Conservation (phyloP, 2,329 filamentous ascomycete species). For the Talaromyces pinophilus region DNA sequence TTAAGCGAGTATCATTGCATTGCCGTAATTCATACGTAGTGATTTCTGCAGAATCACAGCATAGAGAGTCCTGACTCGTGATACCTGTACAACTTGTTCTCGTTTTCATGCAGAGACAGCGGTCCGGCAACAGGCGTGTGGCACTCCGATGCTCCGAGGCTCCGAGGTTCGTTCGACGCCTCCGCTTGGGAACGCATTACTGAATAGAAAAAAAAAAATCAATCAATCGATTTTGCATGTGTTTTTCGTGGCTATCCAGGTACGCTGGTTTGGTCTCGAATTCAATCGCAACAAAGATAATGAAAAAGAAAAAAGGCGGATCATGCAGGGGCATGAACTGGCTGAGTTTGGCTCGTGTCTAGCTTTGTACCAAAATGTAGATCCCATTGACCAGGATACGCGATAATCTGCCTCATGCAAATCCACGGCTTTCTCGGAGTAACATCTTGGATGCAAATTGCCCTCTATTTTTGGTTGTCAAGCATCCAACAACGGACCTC, state of each 20-base stretch:
- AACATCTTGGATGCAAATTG: neutral
- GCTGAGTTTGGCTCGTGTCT: slow-evolving; percentile 1
- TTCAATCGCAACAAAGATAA: neutral
- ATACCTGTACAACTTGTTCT: neutral
- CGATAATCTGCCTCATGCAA: neutral
- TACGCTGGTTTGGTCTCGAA: neutral
- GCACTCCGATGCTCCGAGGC: neutral
- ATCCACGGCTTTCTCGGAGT: neutral
- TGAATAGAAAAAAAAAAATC: neutral
- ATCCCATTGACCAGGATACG: neutral
- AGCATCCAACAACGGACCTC: neutral
- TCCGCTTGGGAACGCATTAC: neutral
- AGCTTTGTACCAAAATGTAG: neutral
- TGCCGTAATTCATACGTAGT: no score
- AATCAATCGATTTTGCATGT: neutral
- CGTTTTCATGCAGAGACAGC: neutral
- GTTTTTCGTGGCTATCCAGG: neutral
- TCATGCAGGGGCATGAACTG: neutral
- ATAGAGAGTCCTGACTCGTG: neutral
- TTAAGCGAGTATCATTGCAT: neutral
- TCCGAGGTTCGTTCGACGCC: neutral
- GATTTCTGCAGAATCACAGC: no score
- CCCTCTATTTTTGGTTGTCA: neutral
- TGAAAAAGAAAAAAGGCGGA: neutral
- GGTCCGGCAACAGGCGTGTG: neutral